Conservation (phyloP, 2,329 filamentous ascomycete species). For the Teratosphaeria zuluensis region DNA sequence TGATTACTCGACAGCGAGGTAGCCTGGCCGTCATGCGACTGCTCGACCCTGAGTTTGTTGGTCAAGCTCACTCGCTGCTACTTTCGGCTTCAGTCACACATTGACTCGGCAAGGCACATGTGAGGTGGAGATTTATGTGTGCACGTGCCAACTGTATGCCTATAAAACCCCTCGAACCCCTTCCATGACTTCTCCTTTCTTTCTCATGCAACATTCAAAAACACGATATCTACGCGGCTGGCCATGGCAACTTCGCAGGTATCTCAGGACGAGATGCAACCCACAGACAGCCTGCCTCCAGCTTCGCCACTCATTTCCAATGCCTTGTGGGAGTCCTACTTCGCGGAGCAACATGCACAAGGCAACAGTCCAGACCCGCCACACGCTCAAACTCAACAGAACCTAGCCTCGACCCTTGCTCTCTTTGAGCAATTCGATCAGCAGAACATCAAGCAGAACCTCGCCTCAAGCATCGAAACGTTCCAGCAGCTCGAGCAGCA, state of each 20-base stretch:
- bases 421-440: no score
- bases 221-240: background rate
- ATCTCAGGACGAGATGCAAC: background rate
- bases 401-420: background rate
- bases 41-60: no score
- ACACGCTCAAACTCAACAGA: background rate
- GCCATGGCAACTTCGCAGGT: background rate
- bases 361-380: background rate
- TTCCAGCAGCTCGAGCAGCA: background rate
- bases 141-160: background rate
- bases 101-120: background rate
- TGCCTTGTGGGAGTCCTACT: no score
- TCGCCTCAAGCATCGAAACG: no score
- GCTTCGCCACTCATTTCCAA: no score
- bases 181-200: background rate
- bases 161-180: background rate
- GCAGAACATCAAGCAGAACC: no score
- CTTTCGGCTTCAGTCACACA: background rate
- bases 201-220: no score
- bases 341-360: no score
- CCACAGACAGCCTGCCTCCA: no score
- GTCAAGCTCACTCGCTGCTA: background rate
- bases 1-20: slow-evolving; percentile 38
- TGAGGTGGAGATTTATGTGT: background rate
- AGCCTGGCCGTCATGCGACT: background rate